Evolutionary conservation across 2,329 filamentous ascomycete species (phyloP), one percentile per base, ranked within the genome.

Genomic region (Trichophyton simii): DNA sequence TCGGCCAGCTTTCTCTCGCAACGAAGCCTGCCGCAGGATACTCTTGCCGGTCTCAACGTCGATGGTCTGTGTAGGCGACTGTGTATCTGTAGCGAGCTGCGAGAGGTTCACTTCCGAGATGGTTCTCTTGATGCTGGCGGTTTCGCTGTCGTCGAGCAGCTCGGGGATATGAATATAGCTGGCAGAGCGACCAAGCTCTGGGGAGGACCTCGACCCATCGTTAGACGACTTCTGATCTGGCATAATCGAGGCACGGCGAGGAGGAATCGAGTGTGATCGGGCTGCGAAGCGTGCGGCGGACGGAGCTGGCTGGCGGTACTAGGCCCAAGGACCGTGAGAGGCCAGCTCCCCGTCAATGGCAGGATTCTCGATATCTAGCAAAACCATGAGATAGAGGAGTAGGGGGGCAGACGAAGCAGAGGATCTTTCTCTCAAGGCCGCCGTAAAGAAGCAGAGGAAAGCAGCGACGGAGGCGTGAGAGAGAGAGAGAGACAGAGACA

Each of bases 131-230:
- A 82, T 71, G 52, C 70, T 70, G 58, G 75, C 68, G 3, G 71
- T 66, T 15, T 59, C 44, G 38, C 71, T 65, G 44, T 71, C 73
- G 31, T 71, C 67, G 31, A 73, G 64, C 18, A 76, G 68, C 31
- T 68, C 71, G 2, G 79, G 76, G n/a, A 84, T 70, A 65, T 80
- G 78, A 55, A 79, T 82, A 70, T 82, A 84, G 67, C 82, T 85
- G 36, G 83, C 82, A 57, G 82, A 79, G 61, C 82, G 78, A 31
- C 78, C 77, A 34, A 84, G 65, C 44, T 69, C 65, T 57, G 67
- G 58, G 44, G 62, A 63, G 44, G 62, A 63, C 59, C 61, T 60
- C 15, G 59, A 58, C 48, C 62, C 62, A 60, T 70, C 67, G 48
- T 60, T 65, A 57, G 70, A 68, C 57, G 66, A 58, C 31, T 66